Evolutionary conservation across 2,329 filamentous ascomycete genomes (phyloP), one percentile per base, ranked within the genome.

Genomic region (Calonectria honghensis): DNA sequence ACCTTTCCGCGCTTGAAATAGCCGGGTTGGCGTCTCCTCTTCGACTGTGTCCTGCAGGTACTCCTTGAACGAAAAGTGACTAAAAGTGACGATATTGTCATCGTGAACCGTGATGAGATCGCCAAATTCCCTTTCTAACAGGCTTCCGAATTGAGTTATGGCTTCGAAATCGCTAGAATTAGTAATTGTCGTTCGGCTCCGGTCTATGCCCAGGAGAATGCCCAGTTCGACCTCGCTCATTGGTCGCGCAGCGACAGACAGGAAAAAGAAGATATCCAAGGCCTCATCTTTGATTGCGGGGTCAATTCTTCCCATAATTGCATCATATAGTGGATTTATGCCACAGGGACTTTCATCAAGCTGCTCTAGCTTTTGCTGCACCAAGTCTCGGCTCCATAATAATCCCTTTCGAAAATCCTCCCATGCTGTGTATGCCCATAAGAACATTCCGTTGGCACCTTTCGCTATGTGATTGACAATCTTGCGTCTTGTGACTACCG

Each of bases 51-150:
- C 24, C n/a, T 37, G 61, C 18, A 72, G 37, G 51, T 72, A 67
- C 29, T 72, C 61, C 27, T 72, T 72, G 61, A 72, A 66, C 2
- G 69, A 72, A 29, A 59, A 57, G 20, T 72, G 69, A 51, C 37
- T 32, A 9, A 66, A 59, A 20, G 48, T 57, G 35, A 72, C 51
- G 7, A 50, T 72, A 10, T 65, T 54, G n/a, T 67, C 69, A 31
- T 57, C 37, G 16, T 72, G 69, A n/a, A 72, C 20, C 7, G 48
- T 72, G 6, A 67, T 50, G 9, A 67, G 18, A 48, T 72, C 69
- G 11, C 13, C 20, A 37, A 66, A 72, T 13, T 63, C 14, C 48
- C 50, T 57, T 27, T 71, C 61, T 18, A 66, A 14, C 10, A 71
- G 18, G 11, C n/a, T 35, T 24, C 32, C 45, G 14, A 71, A 20